Conservation (phyloP, 768 basidiomycete genomes). For the Russula sp. region DNA sequence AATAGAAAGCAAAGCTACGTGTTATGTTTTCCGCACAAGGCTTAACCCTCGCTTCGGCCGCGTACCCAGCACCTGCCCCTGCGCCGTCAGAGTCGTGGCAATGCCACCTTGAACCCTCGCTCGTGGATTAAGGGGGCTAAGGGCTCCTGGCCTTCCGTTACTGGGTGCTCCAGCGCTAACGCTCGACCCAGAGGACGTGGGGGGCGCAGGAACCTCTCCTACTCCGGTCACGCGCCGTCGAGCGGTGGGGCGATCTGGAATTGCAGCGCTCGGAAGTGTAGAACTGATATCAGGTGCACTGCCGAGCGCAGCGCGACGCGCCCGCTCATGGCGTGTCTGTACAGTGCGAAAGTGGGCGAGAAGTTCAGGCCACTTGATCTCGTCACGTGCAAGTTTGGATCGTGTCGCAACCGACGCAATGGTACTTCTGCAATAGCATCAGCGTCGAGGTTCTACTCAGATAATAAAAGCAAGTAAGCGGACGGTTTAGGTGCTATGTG, state of each 20-base stretch:
- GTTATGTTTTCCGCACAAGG: slow-evolving; percentile 17
- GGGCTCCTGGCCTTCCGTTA: slow-evolving; percentile 14
- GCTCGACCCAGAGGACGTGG: background rate
- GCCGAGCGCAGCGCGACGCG: slow-evolving; percentile 71
- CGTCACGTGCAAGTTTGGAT: slow-evolving; percentile 73
- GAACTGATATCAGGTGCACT: slow-evolving; percentile 38
- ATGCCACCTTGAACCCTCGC: slow-evolving; percentile 21
- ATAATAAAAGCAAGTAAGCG: slow-evolving; percentile 25
- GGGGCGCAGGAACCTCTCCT: slow-evolving; percentile 24
- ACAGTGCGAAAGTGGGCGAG: slow-evolving; percentile 86
- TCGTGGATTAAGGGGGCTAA: slow-evolving; percentile 22
- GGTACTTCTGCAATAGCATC: slow-evolving; percentile 12
- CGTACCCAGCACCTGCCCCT: slow-evolving; percentile 17
- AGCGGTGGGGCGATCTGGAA: slow-evolving; percentile 37
- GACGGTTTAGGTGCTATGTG: slow-evolving; percentile 86
- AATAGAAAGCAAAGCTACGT: background rate
- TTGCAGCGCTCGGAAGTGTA: slow-evolving; percentile 37
- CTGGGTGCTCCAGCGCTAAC: background rate
- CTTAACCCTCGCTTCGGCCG: slow-evolving; percentile 18
- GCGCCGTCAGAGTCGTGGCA: slow-evolving; percentile 18
- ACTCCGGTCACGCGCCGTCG: slow-evolving; percentile 60
- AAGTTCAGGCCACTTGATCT: slow-evolving; percentile 97
- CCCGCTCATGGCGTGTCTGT: slow-evolving; percentile 88
- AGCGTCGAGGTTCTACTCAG: slow-evolving; percentile 1
- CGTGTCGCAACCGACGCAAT: slow-evolving; percentile 42